Base-by-base conservation (phyloP, 2,329 filamentous ascomycete genomes). In the Sporothrix dimorphospora region DNA sequence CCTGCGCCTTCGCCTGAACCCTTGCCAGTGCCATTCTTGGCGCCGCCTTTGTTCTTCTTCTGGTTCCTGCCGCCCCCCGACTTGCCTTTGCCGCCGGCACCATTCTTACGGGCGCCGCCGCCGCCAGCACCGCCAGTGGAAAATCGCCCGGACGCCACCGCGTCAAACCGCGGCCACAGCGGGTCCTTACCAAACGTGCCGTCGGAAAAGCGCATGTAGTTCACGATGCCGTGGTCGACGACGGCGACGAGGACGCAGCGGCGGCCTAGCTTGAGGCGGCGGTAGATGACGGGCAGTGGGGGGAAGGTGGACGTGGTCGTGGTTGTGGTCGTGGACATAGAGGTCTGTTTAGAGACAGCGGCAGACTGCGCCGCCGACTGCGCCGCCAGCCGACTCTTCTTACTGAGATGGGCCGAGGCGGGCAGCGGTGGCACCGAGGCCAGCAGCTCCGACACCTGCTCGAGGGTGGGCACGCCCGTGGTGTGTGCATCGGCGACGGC, bases 201-300 rank as follows among this genome's bases (percentile, higher is more conserved):
- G 83, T 98, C 94, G 1, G 88, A 89, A 72, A 98, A 86, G 30
- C 92, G 85, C 77, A 98, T 85, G 79, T 95, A 98, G 80, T 95
- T 98, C 61, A 94, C 91, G 27, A 98, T 86, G 0, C 96, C 96
- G 74, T 94, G 88, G 79, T 98, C 96, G 45, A 98, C 94, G 1
- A 98, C 88, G 0, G 94, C 96, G 30, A 99, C 80, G 45, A 98
- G 85, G 42, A 96, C 92, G 80, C 93, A 96, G 75, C 93, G 88
- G 79, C 91, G 90, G 1, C 94, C 96, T 77, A 97, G 90, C 81
- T 94, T 95, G 75, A 98, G 83, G 73, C 92, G 89, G 77, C 91
- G 88, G 78, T 97, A 96, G 75, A 94, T 81, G 79, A 30, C 55
- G n/a, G 70, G 70, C 12, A 70, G 61, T 11, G 59, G 55, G 79